These are phyloP conservation scores for Cryptosporidium parvum DNA, from an alignment of 169 alveolate genomes.

Conservation along the genomic window DNA sequence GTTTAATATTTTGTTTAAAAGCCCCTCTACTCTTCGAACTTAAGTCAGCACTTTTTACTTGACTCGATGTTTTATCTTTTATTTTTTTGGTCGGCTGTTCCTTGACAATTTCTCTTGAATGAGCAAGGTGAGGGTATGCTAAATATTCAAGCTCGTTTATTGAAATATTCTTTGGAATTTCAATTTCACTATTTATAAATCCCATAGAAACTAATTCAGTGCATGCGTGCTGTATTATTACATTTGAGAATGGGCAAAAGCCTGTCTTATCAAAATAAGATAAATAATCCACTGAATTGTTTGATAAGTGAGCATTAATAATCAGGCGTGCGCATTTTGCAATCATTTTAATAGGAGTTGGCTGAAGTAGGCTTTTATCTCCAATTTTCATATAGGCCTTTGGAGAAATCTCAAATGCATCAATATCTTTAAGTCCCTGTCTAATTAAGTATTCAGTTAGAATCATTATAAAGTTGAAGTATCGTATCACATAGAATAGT, in stretches of 20 bases:
- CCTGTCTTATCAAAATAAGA: constrained; percentile 9
- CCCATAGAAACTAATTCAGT: constrained; percentile 64
- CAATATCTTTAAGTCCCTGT: constrained; percentile 39
- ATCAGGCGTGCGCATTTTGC: constrained; percentile 27
- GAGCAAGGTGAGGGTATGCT: constrained; percentile 57
- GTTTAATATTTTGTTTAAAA: background rate
- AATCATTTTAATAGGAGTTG: constrained; percentile 51
- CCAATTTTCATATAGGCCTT: constrained; percentile 29
- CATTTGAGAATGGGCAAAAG: constrained; percentile 62
- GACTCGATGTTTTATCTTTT: background rate
- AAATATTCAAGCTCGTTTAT: constrained; percentile 38
- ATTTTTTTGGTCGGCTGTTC: background rate
- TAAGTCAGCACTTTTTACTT: background rate
- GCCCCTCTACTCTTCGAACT: background rate
- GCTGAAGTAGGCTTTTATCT: constrained; percentile 22
- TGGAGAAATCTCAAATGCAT: constrained; percentile 66
- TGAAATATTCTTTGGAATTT: constrained; percentile 52
- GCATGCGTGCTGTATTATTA: constrained; percentile 56
- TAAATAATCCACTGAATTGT: constrained; percentile 47
- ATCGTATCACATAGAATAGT: constrained; percentile 48
- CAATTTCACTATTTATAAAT: constrained; percentile 33
- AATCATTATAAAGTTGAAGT: constrained; percentile 49
- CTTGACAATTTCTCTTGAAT: background rate
- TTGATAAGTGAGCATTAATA: constrained; percentile 33
- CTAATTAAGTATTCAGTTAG: constrained; percentile 43